A percentile compares a stretch with the other conserved stretches of the same genome.
Evolutionary conservation across 2,329 filamentous ascomycete species (phyloP).

Genomic region (Amylocarpus encephaloides): DNA sequence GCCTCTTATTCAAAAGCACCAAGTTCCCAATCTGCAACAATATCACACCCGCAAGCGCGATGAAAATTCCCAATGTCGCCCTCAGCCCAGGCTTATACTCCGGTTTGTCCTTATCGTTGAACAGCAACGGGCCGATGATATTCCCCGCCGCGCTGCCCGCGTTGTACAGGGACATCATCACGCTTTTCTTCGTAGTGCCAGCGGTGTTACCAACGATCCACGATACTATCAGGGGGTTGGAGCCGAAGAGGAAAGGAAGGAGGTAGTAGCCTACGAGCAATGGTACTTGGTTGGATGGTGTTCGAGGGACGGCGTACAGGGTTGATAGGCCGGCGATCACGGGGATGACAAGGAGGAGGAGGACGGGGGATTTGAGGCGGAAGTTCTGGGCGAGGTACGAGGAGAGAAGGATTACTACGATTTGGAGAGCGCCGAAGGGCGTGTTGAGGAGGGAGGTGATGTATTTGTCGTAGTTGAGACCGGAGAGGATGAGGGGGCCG

Average conservation of each 20-base stretch:
- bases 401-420: conserved; percentile 50
- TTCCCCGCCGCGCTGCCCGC: conserved; percentile 57
- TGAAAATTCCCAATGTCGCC: conserved; percentile 48
- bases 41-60: conserved; percentile 46
- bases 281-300: conserved; percentile 36
- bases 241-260: conserved; percentile 59
- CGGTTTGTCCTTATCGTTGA: conserved; percentile 51
- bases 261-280: conserved; percentile 59
- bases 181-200: conserved; percentile 61
- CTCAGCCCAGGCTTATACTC: conserved; percentile 51
- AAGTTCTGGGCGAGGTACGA: conserved; percentile 53
- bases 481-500: conserved; percentile 2
- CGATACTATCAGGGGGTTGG: conserved; percentile 58
- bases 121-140: conserved; percentile 60
- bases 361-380: conserved; percentile 49
- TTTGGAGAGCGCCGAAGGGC: conserved; percentile 58
- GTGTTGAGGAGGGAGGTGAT: conserved; percentile 57
- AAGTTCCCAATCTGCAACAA: conserved; percentile 49
- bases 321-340: conserved; percentile 55
- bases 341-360: conserved; percentile 48
- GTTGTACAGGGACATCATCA: conserved; percentile 58
- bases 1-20: conserved; percentile 49
- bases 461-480: conserved; percentile 48
- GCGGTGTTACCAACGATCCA: conserved; percentile 67
- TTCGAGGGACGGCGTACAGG: conserved; percentile 47